Evolutionary conservation across 257 asterid species (phyloP).

Genomic region (Forsythia viridissima): DNA sequence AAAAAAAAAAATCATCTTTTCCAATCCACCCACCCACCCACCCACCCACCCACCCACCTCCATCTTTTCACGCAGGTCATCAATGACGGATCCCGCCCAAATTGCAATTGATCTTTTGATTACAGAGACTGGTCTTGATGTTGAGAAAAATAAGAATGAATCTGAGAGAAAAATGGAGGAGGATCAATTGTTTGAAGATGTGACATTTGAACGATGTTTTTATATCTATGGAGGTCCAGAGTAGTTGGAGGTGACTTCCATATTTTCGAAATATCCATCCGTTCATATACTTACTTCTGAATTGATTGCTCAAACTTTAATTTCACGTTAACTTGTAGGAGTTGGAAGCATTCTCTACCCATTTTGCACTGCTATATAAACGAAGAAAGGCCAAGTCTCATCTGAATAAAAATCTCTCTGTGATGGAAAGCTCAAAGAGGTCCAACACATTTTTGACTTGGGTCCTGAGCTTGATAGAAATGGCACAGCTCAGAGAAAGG

Average conservation of each 20-base stretch:
- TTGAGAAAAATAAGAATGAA: constrained; percentile 39
- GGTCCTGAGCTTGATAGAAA: constrained; percentile 63
- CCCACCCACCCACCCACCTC: no score
- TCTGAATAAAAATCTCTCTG: constrained; percentile 67
- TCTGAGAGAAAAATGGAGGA: constrained; percentile 56
- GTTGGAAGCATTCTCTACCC: constrained; percentile 92
- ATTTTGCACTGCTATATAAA: constrained; percentile 76
- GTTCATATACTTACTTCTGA: constrained; percentile 1
- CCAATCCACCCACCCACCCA: no score
- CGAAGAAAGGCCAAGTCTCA: constrained; percentile 83
- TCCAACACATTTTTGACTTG: constrained; percentile 74
- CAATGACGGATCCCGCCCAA: no score
- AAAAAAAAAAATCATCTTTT: no score
- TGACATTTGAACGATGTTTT: constrained; percentile 90
- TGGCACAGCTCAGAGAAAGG: constrained; percentile 65
- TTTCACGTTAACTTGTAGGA: constrained; percentile 51
- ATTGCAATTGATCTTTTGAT: constrained; percentile 79
- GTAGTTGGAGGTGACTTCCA: constrained; percentile 76
- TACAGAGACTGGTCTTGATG: constrained; percentile 79
- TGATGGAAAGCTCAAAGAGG: constrained; percentile 89
- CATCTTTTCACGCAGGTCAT: no score
- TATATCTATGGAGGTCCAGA: constrained; percentile 99
- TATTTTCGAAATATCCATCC: constrained; percentile 18
- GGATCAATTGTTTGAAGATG: constrained; percentile 81
- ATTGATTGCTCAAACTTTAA: constrained; percentile 23